Evolutionary conservation across 768 basidiomycete genomes (phyloP), one percentile per base, ranked within the genome.

Genomic region (Dacryopinax primogenitus): DNA sequence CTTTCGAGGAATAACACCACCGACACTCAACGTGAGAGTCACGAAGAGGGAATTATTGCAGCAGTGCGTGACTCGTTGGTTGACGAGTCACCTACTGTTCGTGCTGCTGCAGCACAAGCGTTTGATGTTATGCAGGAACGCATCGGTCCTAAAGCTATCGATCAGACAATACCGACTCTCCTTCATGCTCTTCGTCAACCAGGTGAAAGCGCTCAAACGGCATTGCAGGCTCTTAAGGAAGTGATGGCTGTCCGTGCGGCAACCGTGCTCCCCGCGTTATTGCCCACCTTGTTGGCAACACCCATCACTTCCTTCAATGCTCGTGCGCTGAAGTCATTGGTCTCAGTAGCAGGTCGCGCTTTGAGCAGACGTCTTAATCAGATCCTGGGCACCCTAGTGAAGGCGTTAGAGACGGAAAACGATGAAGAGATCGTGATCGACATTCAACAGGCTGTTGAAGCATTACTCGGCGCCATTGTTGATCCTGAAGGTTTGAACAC

Each of bases 221-320:
- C 96, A 12, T 78, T 98, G 35, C 86, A 93, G 71, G 96, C 96
- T 0, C 78, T 98, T 37, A 86, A 82, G 65, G 95, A 98, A 78
- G 92, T 98, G 69, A 95, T 95, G 90, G 85, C 82, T 69, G 92
- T 97, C 69, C 91, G 94, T 37, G 91, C 95, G 15, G 82, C 87
- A 39, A 92, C 90, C 11, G 93, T 98, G 37, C 98, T 98, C 90
- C 96, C 96, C 0, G 90, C 97, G 21, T 79, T 98, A 65, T 91
- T 99, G 66, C 96, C 94, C 0, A 95, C 93, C 0, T 78, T 99
- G 66, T 93, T 90, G 39, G 83, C 88, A 3, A 83, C 82, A 6
- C 96, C 94, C 0, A 95, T 98, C 84, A 86, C 93, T 1, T 84
- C 87, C 9, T 98, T 97, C 85, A 98, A 98, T 72, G 91, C 90